Base-by-base conservation (phyloP, 208 protist genomes). In the Spongospora subterranea region DNA sequence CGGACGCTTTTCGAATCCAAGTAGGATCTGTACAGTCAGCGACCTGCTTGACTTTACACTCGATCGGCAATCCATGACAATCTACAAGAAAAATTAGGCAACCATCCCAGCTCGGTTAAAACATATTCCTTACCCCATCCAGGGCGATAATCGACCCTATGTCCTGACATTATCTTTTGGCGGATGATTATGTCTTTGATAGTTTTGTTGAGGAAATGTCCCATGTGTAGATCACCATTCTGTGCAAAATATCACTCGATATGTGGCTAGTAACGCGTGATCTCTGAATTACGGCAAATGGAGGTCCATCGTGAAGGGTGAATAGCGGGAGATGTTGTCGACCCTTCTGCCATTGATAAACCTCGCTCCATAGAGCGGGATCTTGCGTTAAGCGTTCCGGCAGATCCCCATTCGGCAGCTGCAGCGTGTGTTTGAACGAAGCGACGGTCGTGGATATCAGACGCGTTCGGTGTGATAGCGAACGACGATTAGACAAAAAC, bases 11-110 rank as follows among this genome's bases (percentile, higher is more conserved):
- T 43, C 71, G 71, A n/a, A 82, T 82, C n/a, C 17, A 6, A 6
- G n/a, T 20, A 6, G 71, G 35, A 43, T 82, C 71, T 35, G 71
- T 82, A 29, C 20, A 65, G 29, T 65, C 54, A 20, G 6, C 40
- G 17, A 20, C 35, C 17, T 35, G 6, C 35, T 82, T 82, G 40
- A 82, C 96, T 90, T 96, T 95, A 0, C 94, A 82, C 76, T 97
- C 96, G 88, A 97, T 97, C 29, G 96, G 96, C 50, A 96, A 50
- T 46, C 96, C 96, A 77, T 97, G 96, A 88, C 95, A 96, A 91
- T 97, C 96, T 82, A n/a, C n/a, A 43, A 43, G 35, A n/a, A 39
- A 60, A 6, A 24, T 60, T 60, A 60, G 50, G 6, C 6, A 60
- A 60, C 24, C 24, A 60, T 24, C 6, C 50, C 24, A 29, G 50